Conservation (phyloP, 1,284 basidiomycete species). For the Apiotrichum brassicae region DNA sequence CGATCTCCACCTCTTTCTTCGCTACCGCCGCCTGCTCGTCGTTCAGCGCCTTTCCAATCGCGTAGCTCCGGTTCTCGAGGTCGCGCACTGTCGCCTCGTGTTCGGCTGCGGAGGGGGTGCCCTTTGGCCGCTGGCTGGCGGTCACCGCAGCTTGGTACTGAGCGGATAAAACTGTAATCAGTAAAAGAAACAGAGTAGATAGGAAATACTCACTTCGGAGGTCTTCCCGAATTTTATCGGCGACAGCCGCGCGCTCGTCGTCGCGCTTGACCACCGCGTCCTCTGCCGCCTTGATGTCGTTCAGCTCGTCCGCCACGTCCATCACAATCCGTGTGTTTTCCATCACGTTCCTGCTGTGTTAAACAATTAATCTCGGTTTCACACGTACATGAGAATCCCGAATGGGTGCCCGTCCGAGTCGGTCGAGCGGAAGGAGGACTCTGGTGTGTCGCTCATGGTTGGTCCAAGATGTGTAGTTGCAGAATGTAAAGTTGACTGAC, state of each 20-base stretch:
- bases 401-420: too few relatives aligned
- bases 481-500: too few relatives aligned
- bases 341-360: conserved; percentile 22
- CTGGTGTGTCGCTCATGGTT: too few relatives aligned
- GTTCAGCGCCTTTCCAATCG: conserved; percentile 33
- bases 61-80: conserved; percentile 35
- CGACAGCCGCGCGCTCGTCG: conserved; percentile 18
- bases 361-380: too few relatives aligned
- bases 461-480: too few relatives aligned
- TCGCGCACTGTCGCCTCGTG: conserved; percentile 31
- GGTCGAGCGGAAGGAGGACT: too few relatives aligned
- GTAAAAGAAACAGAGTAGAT: not conserved
- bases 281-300: conserved; percentile 31
- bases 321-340: conserved; percentile 25
- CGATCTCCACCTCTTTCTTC: conserved; percentile 37
- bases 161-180: not conserved
- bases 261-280: conserved; percentile 31
- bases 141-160: conserved; percentile 19
- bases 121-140: conserved; percentile 33
- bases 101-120: conserved; percentile 28
- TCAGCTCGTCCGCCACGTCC: conserved; percentile 30
- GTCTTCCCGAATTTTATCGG: conserved; percentile 25
- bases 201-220: conserved; percentile 24
- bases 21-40: conserved; percentile 33
- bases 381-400: too few relatives aligned